Percentiles rank a stretch among this genome's conserved stretches.
Conservation (phyloP, 768 basidiomycete species). For the Boletus eberwhitei region DNA sequence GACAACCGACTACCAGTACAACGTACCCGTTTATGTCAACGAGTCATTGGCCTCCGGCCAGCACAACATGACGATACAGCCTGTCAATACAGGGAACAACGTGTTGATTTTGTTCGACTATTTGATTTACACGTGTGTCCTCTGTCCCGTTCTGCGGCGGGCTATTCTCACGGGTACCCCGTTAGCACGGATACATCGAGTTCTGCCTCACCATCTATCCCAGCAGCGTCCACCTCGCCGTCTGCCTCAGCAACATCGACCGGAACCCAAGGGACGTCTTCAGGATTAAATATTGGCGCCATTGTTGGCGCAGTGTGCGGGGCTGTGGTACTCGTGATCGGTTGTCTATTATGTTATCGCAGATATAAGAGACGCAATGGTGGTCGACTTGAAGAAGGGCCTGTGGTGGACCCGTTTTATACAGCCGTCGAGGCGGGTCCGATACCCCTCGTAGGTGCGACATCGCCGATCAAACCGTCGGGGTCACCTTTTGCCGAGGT, state of each 20-base stretch:
- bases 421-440: neutral
- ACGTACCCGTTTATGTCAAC: slow-evolving; percentile 11
- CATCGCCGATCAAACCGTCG: too few relatives aligned
- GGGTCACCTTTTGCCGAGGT: neutral
- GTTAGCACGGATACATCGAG: slow-evolving; percentile 2
- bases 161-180: neutral
- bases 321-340: neutral
- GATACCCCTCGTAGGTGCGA: neutral
- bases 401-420: slow-evolving; percentile 4
- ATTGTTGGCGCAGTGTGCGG: slow-evolving; percentile 11
- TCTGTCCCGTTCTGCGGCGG: neutral
- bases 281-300: neutral
- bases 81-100: neutral
- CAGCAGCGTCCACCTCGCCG: neutral
- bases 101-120: slow-evolving; percentile 7
- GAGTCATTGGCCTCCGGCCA: neutral
- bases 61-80: slow-evolving; percentile 10
- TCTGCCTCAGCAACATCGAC: neutral
- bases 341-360: slow-evolving; percentile 5
- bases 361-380: neutral
- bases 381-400: neutral
- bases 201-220: neutral
- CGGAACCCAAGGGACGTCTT: neutral
- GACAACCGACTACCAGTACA: slow-evolving; percentile 5
- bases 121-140: slow-evolving; percentile 10